Conservation (phyloP, 1,139 yeast species). For the Candida sp. region DNA sequence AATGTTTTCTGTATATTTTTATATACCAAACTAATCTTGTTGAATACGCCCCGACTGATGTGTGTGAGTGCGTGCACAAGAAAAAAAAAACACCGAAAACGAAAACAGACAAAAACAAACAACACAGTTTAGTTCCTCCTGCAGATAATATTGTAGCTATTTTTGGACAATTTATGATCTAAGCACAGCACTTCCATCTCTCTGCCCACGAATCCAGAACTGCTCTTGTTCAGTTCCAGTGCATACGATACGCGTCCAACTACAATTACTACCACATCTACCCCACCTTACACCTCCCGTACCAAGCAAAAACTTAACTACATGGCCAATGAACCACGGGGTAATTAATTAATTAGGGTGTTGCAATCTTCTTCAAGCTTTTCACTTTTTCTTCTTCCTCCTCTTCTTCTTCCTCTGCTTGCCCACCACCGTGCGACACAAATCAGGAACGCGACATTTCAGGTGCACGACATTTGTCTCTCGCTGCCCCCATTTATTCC, state of each 20-base stretch:
- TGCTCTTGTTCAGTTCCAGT: too few species aligned
- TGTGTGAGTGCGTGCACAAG: background rate
- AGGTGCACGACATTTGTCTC: conserved; percentile 1
- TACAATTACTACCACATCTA: too few species aligned
- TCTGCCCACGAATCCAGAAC: background rate
- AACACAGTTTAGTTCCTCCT: background rate
- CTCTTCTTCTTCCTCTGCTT: background rate
- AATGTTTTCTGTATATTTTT: conserved; percentile 1
- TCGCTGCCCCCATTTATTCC: background rate
- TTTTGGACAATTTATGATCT: conserved; percentile 2
- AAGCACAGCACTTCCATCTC: background rate
- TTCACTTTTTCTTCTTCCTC: background rate
- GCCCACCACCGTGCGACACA: background rate
- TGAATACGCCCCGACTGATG: too few species aligned
- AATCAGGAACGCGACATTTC: background rate
- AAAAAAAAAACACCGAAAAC: background rate
- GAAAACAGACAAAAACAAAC: background rate
- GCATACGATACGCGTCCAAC: too few species aligned
- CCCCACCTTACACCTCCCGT: too few species aligned
- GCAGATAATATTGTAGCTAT: conserved; percentile 1
- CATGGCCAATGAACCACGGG: too few species aligned
- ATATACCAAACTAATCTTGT: background rate
- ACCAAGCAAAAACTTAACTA: too few species aligned
- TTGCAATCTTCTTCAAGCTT: too few species aligned
- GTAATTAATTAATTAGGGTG: too few species aligned